Base-by-base conservation (phyloP, 2,329 filamentous ascomycete species). In the Cladobotryum mycophilum region DNA sequence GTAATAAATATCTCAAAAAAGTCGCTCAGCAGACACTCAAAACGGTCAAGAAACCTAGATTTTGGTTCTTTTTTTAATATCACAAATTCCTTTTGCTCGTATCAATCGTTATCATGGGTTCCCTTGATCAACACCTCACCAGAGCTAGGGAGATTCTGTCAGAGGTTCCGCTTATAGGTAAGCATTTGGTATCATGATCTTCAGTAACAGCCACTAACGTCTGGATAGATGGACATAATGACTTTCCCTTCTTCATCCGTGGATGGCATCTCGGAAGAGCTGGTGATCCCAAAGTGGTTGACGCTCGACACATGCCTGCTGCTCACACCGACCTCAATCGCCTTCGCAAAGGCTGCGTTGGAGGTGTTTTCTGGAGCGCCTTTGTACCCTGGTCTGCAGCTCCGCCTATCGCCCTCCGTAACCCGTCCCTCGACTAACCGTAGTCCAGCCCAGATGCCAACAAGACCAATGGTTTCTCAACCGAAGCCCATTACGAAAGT, bases 281-380 rank as follows among this genome's bases (percentile, higher is more conserved):
- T 62, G 85, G 92, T 63, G 70, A 74, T n/a, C n/a, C n/a, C n/a
- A n/a, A n/a, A n/a, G n/a, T n/a, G 53, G 67, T 76, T 11, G 78
- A 82, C 41, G 95, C 95, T 68, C 83, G 77, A n/a, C 69, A 80
- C 34, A 51, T 48, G 38, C 76, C 78, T 14, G 92, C 92, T 61
- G 76, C 82, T 54, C 68, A 84, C 17, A 48, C 40, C 44, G 89
- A 95, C 65, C 69, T 93, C 11, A 84, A 85, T 1, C 79, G 89
- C 3, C 74, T 93, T 43, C 74, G 78, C 18, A 66, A 79, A 45
- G 88, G 89, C 3, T 73, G 76, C 59, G 80, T 84, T 58, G 88
- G 88, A 42, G 89, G 88, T 41, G 82, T 85, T 30, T 95, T 95
- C 65, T 95, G 89, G 90, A 89, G 84, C 62, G 88, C 89, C 11